A percentile compares a stretch with the other conserved stretches of the same genome.
Conservation (phyloP, 2,329 filamentous ascomycete species). For the Endoconidiophora laricicola region DNA sequence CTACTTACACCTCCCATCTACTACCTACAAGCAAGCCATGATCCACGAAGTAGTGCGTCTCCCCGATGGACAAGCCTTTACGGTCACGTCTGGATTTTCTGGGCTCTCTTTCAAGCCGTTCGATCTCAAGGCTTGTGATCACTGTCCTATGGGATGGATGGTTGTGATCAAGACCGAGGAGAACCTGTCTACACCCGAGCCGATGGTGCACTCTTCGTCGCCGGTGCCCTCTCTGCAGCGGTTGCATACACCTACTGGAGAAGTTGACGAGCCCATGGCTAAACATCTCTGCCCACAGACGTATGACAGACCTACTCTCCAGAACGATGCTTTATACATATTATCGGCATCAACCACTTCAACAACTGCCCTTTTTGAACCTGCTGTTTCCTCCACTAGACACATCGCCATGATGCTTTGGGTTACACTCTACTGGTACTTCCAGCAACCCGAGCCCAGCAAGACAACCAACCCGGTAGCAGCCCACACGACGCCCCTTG, state of each 20-base stretch:
- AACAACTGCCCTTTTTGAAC: slow-evolving; percentile 55
- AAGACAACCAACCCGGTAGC: slow-evolving; percentile 41
- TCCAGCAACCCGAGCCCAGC: slow-evolving; percentile 65
- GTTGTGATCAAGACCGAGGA: slow-evolving; percentile 63
- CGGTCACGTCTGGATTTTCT: slow-evolving; percentile 75
- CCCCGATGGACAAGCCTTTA: slow-evolving; percentile 74
- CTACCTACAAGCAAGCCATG: not conserved
- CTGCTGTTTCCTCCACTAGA: slow-evolving; percentile 62
- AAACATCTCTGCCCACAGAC: slow-evolving; percentile 17
- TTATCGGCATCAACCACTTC: slow-evolving; percentile 79
- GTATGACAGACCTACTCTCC: slow-evolving; percentile 58
- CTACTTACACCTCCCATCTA: no score
- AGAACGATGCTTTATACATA: slow-evolving; percentile 72
- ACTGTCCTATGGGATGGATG: slow-evolving; percentile 78
- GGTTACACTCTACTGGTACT: slow-evolving; percentile 93
- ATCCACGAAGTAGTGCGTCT: slow-evolving; percentile 40
- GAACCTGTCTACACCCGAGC: slow-evolving; percentile 10
- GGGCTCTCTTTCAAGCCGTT: slow-evolving; percentile 79
- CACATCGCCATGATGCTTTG: slow-evolving; percentile 96
- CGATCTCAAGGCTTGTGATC: slow-evolving; percentile 51
- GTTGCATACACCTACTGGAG: not conserved
- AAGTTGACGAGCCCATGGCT: slow-evolving; percentile 10
- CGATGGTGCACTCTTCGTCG: not conserved
- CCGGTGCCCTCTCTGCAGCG: not conserved
- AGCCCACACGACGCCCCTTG: slow-evolving; percentile 46